Base-by-base conservation (phyloP, 441 rosid species). In the Iberis amara region DNA sequence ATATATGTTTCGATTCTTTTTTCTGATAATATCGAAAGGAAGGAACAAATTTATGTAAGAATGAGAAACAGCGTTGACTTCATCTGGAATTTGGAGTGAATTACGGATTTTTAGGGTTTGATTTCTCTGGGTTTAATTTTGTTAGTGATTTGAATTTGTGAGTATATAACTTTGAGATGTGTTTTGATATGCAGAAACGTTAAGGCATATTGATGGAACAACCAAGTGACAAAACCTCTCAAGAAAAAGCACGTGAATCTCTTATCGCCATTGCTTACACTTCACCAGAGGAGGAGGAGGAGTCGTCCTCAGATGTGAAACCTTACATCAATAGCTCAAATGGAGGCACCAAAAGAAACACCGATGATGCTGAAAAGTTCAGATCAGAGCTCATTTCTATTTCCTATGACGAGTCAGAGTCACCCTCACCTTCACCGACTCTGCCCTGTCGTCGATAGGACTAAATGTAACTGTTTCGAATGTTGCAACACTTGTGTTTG, bases 201-300 rank as follows among this genome's bases (percentile, higher is more conserved):
- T 8, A 30, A 67, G 53, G 38, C 8, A 67, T 60, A 3, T 61
- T 59, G 71, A 67, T 67, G 71, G 71, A 67, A 61, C 58, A 48
- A 67, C 71, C 57, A 8, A 61, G 62, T 55, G 32, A 43, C 43
- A 39, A 55, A 39, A 49, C 51, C 26, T 49, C 62, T 49, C 66
- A 67, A 61, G 71, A 67, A 2, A 62, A 67, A 55, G 54, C 48
- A 1, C 62, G 57, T 49, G 71, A 67, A 41, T 56, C 67, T 43
- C 71, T 67, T 2, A 67, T 67, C 3, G 66, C 61, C 14, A 67
- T 67, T 33, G 12, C 71, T 7, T 61, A 67, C 49, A 60, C 71
- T 55, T 61, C 49, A 14, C 67, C 66, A 0, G 71, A 32, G 4
- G 37, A 61, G 31, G 70, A 65, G 23, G 43, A 54, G 15, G 47